Conservation (phyloP, 352 stramenopile genomes). For the Phytophthora macrochlamydospora region DNA sequence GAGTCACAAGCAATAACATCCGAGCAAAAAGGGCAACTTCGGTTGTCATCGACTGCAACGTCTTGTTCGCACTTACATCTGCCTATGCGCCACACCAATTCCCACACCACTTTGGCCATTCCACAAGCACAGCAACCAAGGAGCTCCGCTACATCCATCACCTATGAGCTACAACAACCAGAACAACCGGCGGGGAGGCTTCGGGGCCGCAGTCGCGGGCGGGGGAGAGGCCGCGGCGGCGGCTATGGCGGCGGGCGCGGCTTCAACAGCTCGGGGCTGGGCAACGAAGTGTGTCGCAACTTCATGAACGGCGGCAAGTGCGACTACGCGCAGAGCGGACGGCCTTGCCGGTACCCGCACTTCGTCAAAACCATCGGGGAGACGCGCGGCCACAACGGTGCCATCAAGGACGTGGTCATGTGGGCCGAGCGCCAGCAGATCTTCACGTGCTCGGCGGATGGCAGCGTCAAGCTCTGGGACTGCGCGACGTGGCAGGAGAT, state of each 20-base stretch:
- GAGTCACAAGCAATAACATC: neutral
- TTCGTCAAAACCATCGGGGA: constrained; percentile 87
- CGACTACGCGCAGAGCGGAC: constrained; percentile 50
- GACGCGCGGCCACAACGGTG: constrained; percentile 68
- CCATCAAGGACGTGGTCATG: constrained; percentile 83
- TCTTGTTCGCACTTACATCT: neutral
- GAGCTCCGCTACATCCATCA: neutral
- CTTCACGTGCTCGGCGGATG: constrained; percentile 74
- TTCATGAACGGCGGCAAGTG: constrained; percentile 76
- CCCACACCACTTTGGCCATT: neutral
- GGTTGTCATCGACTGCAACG: neutral
- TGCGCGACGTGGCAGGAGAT: constrained; percentile 81
- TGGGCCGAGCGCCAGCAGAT: constrained; percentile 76
- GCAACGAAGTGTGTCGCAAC: constrained; percentile 71
- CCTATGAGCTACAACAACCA: constrained; percentile 72
- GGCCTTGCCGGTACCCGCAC: constrained; percentile 77
- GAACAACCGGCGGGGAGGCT: constrained; percentile 54
- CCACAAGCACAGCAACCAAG: neutral
- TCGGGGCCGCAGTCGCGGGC: constrained; percentile 61
- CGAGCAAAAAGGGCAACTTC: neutral
- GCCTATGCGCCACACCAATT: too few species aligned
- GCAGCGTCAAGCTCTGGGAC: constrained; percentile 85
- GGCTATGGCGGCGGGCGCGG: constrained; percentile 24
- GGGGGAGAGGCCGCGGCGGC: constrained; percentile 41
- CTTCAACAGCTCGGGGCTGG: constrained; percentile 24